phyloP scores from a whole-genome alignment of 192 early-diverging fungal species.

The Thamnidium elegans region DNA sequence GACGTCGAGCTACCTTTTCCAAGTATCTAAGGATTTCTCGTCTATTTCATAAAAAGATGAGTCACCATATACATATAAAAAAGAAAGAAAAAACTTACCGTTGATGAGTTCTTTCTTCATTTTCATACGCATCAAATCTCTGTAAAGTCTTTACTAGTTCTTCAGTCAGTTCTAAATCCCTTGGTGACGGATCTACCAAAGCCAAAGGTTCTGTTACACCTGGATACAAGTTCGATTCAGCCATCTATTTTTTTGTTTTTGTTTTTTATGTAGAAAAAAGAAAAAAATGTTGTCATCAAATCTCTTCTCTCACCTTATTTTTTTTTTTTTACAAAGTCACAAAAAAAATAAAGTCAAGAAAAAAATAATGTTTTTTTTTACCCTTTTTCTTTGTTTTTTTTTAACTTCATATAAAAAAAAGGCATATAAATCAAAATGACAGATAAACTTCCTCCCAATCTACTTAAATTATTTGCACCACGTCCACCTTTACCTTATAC shows the following conservation, averaged over 20 bases:
- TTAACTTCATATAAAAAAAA: neutral
- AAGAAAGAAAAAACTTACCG: conserved; percentile 32
- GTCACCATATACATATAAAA: neutral
- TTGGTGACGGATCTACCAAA: conserved; percentile 30
- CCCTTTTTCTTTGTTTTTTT: conserved; percentile 10
- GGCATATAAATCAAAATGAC: conserved; percentile 20
- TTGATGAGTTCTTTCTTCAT: conserved; percentile 51
- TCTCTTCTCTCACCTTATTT: neutral
- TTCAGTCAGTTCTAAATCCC: conserved; percentile 42
- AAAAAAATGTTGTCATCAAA: neutral
- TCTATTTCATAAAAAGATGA: neutral
- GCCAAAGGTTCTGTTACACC: conserved; percentile 38
- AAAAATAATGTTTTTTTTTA: conserved; percentile 1
- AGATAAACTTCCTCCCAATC: conserved; percentile 60
- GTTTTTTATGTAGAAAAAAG: neutral
- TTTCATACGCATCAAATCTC: conserved; percentile 55
- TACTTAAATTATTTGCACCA: conserved; percentile 78
- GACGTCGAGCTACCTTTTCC: conserved; percentile 52
- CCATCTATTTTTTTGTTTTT: neutral
- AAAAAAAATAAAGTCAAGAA: too few species aligned
- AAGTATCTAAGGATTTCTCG: conserved; percentile 39
- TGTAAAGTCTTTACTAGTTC: conserved; percentile 45
- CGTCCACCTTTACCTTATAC: conserved; percentile 70
- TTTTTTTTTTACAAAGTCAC: neutral
- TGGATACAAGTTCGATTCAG: neutral